These are phyloP conservation scores for Crucihimalaya himalaica DNA, from an alignment of 345 rosid species.

Conservation along the genomic window DNA sequence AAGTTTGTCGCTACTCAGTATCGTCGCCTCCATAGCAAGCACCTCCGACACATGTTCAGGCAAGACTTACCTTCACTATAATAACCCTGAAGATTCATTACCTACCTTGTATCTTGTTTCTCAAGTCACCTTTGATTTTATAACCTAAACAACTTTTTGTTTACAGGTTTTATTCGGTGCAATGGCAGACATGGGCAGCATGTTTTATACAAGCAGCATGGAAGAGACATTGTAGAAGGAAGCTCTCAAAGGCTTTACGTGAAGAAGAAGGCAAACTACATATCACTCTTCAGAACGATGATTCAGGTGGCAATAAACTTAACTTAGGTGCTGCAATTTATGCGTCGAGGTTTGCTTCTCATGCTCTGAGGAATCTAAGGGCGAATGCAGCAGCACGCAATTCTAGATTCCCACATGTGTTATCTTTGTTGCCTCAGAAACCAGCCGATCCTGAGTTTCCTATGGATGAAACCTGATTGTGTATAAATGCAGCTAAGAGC, in stretches of 20 bases:
- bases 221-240: slow-evolving; percentile 43
- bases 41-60: slow-evolving; percentile 38
- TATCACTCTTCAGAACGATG: slow-evolving; percentile 39
- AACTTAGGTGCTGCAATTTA: slow-evolving; percentile 57
- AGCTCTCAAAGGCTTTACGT: slow-evolving; percentile 37
- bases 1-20: slow-evolving; percentile 42
- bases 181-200: slow-evolving; percentile 46
- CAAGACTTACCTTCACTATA: not conserved
- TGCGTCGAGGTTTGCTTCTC: slow-evolving; percentile 65
- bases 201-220: slow-evolving; percentile 49
- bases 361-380: slow-evolving; percentile 48
- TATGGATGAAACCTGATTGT: slow-evolving; percentile 32
- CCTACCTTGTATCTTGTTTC: not conserved
- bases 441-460: slow-evolving; percentile 68
- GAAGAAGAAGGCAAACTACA: slow-evolving; percentile 45
- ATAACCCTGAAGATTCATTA: not conserved
- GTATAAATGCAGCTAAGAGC: too few relatives aligned
- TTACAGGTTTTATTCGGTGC: slow-evolving; percentile 43
- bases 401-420: slow-evolving; percentile 41
- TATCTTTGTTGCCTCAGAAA: slow-evolving; percentile 67
- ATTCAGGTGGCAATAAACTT: slow-evolving; percentile 27
- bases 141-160: not conserved
- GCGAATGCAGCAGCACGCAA: slow-evolving; percentile 29
- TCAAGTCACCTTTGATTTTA: not conserved
- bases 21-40: slow-evolving; percentile 45